These are phyloP conservation scores for Metschnikowia continentalis DNA, from an alignment of 805 yeast genomes.

Conservation along the genomic window DNA sequence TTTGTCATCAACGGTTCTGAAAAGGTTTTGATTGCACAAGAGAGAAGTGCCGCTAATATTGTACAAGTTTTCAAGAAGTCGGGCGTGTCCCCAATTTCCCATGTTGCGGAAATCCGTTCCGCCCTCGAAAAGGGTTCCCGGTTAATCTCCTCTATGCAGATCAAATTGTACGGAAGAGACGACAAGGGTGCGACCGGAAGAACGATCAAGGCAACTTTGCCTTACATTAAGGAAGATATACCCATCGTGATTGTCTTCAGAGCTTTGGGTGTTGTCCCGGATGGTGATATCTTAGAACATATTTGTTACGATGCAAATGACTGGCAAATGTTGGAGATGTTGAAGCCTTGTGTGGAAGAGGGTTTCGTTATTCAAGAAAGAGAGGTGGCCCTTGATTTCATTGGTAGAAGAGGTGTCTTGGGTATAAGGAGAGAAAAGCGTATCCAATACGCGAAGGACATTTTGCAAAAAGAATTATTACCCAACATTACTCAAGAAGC, in stretches of 20 bases:
- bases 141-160: conserved; percentile 88
- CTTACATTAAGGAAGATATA: conserved; percentile 93
- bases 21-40: conserved; percentile 97
- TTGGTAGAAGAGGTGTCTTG: conserved; percentile 95
- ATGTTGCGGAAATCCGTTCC: conserved; percentile 92
- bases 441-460: conserved; percentile 96
- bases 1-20: conserved; percentile 98
- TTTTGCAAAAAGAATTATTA: conserved; percentile 89
- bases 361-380: conserved; percentile 97
- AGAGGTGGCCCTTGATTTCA: conserved; percentile 95
- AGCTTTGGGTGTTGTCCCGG: conserved; percentile 97
- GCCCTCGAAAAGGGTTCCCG: conserved; percentile 98
- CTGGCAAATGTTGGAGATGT: conserved; percentile 99
- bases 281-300: conserved; percentile 97
- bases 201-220: conserved; percentile 92
- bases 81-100: conserved; percentile 94
- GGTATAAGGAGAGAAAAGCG: conserved; percentile 98
- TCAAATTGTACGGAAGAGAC: conserved; percentile 82
- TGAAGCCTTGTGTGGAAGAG: conserved; percentile 98
- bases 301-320: conserved; percentile 96
- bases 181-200: conserved; percentile 65
- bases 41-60: conserved; percentile 95
- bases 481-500: conserved; percentile 98
- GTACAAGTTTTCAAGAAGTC: conserved; percentile 98
- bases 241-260: conserved; percentile 96